phyloP scores from a whole-genome alignment of 23 red algal species.

The Agarophyton chilense region DNA sequence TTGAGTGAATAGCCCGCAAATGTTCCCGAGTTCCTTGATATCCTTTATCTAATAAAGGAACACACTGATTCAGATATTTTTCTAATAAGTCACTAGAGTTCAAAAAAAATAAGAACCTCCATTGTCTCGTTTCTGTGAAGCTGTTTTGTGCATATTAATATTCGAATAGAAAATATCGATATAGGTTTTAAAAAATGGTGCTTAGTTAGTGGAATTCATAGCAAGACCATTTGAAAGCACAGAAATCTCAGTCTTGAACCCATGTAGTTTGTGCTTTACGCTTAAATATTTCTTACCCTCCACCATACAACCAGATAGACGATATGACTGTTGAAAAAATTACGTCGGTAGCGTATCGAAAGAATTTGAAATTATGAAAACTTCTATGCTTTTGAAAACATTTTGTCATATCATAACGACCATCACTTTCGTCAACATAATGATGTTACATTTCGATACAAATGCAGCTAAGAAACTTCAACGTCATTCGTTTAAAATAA shows the following conservation, averaged over 20 bases:
- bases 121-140: not conserved
- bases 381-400: not conserved
- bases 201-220: not conserved
- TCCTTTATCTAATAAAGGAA: not conserved
- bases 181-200: not conserved
- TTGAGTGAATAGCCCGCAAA: not conserved
- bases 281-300: conserved; percentile 9
- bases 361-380: not conserved
- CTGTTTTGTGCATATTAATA: not conserved
- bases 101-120: not conserved
- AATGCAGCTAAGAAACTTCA: not conserved
- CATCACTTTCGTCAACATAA: not conserved
- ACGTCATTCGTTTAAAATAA: not conserved
- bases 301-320: not conserved
- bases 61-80: not conserved
- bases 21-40: not conserved
- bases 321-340: not conserved
- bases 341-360: not conserved
- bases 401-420: not conserved
- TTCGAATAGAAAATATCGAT: not conserved
- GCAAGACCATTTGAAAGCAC: not conserved
- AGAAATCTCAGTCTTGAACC: not conserved
- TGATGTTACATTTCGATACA: not conserved
- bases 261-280: conserved; percentile 7
- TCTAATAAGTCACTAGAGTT: not conserved